A percentile compares a stretch with the other conserved stretches of the same genome.
phyloP scores from a whole-genome alignment of 148 eudicot species.

The Camellia granthamiana region DNA sequence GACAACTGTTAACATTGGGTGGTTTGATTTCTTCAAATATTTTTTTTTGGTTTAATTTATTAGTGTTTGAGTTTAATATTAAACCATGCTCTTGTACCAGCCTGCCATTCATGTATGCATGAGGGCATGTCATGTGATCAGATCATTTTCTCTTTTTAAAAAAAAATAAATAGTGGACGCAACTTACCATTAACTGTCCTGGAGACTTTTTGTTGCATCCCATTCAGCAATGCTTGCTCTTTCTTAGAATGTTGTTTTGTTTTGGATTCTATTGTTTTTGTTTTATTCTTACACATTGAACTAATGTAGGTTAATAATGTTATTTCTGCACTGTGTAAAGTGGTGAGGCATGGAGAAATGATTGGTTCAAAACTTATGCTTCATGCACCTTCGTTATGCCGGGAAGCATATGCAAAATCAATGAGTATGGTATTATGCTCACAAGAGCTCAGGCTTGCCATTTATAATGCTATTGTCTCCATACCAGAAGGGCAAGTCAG shows the following conservation, averaged over 20 bases:
- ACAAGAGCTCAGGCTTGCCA: slow-evolving; percentile 58
- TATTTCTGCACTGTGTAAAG: slow-evolving; percentile 70
- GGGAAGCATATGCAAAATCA: slow-evolving; percentile 53
- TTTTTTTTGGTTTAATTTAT: slow-evolving; percentile 1
- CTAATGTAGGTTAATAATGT: slow-evolving; percentile 62
- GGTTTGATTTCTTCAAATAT: neutral
- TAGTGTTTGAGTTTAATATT: neutral
- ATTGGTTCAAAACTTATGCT: slow-evolving; percentile 18
- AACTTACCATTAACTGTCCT: neutral
- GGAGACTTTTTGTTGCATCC: neutral
- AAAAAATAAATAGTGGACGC: neutral
- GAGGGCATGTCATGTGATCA: neutral
- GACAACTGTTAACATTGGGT: neutral
- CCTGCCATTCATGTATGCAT: neutral
- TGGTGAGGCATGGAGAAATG: slow-evolving; percentile 42
- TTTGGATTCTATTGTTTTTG: neutral
- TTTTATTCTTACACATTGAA: slow-evolving; percentile 21
- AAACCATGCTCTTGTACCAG: neutral
- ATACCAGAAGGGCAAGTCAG: slow-evolving; percentile 95
- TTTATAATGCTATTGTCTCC: slow-evolving; percentile 57
- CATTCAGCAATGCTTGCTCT: neutral
- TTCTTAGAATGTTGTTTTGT: neutral
- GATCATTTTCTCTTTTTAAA: neutral
- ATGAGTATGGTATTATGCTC: slow-evolving; percentile 56
- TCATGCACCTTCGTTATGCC: slow-evolving; percentile 23